Percentiles rank a stretch among this genome's conserved stretches.
Evolutionary conservation across 2,329 filamentous ascomycete species (phyloP).

Genomic region (Scopulariopsis brevicaulis): DNA sequence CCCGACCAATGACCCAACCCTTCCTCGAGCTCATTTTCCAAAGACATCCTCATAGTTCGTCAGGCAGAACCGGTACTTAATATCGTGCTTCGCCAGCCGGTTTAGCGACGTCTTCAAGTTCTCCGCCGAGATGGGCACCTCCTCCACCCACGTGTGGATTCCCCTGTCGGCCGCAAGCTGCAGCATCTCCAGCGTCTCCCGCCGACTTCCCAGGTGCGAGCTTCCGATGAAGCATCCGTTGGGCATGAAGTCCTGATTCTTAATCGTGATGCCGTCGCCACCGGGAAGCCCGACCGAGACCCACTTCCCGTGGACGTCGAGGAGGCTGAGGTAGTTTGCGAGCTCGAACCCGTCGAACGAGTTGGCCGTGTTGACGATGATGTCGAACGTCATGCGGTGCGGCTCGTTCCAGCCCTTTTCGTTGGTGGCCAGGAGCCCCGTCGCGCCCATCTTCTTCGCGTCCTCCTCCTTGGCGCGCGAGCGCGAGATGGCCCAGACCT

Average conservation of each 20-base stretch:
- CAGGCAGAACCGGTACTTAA: constrained; percentile 67
- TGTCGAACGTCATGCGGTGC: constrained; percentile 50
- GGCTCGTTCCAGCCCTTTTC: constrained; percentile 39
- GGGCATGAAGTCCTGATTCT: constrained; percentile 60
- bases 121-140: constrained; percentile 61
- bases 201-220: constrained; percentile 59
- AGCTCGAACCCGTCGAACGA: constrained; percentile 58
- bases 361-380: constrained; percentile 63
- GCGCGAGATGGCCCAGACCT: constrained; percentile 43
- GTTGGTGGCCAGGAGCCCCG: constrained; percentile 43
- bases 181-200: constrained; percentile 62
- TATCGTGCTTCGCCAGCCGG: constrained; percentile 58
- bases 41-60: constrained; percentile 60
- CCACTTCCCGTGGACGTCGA: constrained; percentile 75
- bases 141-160: constrained; percentile 59
- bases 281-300: constrained; percentile 72
- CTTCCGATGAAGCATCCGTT: constrained; percentile 67
- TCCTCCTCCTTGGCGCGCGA: constrained; percentile 43
- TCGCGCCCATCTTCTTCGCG: constrained; percentile 39
- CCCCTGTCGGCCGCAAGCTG: constrained; percentile 59
- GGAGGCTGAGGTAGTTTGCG: constrained; percentile 59
- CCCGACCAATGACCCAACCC: background rate
- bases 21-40: constrained; percentile 19
- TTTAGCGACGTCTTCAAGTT: constrained; percentile 59
- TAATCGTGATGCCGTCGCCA: constrained; percentile 58